These are phyloP conservation scores for Chrysosphaeria jannelii DNA, from an alignment of 2,329 filamentous ascomycete genomes.

Conservation along the genomic window DNA sequence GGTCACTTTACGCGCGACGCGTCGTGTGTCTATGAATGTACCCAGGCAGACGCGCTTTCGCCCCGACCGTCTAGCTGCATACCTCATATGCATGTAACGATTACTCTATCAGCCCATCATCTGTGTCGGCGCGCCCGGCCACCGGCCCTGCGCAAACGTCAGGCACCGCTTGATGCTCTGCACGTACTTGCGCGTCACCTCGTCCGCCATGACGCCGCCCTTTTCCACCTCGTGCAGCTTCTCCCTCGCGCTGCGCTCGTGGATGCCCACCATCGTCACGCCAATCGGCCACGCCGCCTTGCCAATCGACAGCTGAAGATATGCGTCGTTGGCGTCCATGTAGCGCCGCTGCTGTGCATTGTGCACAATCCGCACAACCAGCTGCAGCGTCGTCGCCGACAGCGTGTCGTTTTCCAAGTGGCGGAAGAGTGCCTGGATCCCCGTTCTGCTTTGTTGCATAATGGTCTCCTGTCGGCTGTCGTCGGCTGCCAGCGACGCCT, in stretches of 20 bases:
- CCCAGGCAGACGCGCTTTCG: no score
- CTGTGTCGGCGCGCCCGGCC: no score
- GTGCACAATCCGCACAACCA: constrained; percentile 72
- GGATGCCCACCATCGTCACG: constrained; percentile 98
- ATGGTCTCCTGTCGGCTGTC: constrained; percentile 34
- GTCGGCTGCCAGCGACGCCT: constrained; percentile 25
- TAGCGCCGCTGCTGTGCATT: constrained; percentile 76
- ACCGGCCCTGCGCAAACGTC: constrained; percentile 87
- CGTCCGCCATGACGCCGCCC: constrained; percentile 91
- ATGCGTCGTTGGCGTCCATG: constrained; percentile 88
- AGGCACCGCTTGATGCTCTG: constrained; percentile 94
- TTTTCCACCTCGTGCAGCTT: constrained; percentile 72
- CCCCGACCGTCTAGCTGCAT: no score
- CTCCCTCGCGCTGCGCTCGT: constrained; percentile 83
- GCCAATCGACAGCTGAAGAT: constrained; percentile 72
- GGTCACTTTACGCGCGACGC: no score
- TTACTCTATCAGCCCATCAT: constrained; percentile 87
- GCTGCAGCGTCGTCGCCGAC: constrained; percentile 47
- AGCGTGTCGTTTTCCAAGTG: constrained; percentile 61
- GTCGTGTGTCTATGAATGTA: no score
- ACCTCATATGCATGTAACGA: no score
- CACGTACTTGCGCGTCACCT: constrained; percentile 78
- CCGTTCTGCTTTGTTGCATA: constrained; percentile 66
- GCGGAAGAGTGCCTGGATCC: constrained; percentile 69
- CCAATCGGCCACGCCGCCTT: constrained; percentile 97